phyloP scores from a whole-genome alignment of 805 yeast species.

The Kodamaea restingae region DNA sequence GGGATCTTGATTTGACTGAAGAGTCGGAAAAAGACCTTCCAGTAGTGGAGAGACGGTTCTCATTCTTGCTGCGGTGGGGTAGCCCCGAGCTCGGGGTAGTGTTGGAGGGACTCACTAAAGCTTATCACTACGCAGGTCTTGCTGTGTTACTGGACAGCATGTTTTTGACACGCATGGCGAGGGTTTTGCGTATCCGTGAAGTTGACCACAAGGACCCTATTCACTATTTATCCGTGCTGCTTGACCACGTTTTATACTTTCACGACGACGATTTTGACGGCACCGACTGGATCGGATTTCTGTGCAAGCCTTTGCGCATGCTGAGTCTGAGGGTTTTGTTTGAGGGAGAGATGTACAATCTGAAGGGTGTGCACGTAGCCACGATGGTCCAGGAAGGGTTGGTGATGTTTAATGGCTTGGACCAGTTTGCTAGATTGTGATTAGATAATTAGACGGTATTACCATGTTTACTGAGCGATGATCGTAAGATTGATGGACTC shows the following conservation, averaged over 20 bases:
- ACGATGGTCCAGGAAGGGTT: conserved; percentile 66
- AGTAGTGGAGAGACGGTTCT: conserved; percentile 22
- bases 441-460: neutral
- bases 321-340: conserved; percentile 52
- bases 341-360: conserved; percentile 53
- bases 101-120: conserved; percentile 12
- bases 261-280: conserved; percentile 50
- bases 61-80: conserved; percentile 28
- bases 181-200: conserved; percentile 43
- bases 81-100: conserved; percentile 11
- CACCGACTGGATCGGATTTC: conserved; percentile 50
- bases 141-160: conserved; percentile 59
- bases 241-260: conserved; percentile 67
- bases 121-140: conserved; percentile 48
- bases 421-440: conserved; percentile 7
- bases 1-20: conserved; percentile 23
- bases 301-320: conserved; percentile 46
- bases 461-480: no score
- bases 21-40: conserved; percentile 20
- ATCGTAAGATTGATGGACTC: neutral
- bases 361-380: conserved; percentile 50
- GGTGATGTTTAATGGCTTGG: conserved; percentile 27
- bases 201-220: conserved; percentile 17
- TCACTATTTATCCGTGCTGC: conserved; percentile 49
- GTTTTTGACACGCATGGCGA: conserved; percentile 48